Conservation (phyloP, 768 basidiomycete species). For the Calocybe indica region DNA sequence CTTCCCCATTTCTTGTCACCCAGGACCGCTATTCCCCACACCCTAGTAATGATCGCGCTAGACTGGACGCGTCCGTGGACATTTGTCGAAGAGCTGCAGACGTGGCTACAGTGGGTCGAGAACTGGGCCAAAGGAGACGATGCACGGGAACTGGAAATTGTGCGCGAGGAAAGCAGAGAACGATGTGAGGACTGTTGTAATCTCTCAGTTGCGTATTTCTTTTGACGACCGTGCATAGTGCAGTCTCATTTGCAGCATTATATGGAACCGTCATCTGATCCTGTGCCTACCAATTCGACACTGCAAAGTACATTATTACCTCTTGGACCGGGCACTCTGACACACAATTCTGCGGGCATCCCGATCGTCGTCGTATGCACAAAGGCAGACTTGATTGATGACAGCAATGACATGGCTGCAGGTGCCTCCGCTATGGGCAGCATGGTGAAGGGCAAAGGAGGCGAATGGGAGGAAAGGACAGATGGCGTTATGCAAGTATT, state of each 20-base stretch:
- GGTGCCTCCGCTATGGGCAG: constrained; percentile 82
- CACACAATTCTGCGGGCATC: constrained; percentile 80
- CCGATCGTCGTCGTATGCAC: constrained; percentile 89
- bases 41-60: constrained; percentile 76
- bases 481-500: constrained; percentile 96
- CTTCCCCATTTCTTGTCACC: constrained; percentile 79
- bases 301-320: constrained; percentile 71
- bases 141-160: constrained; percentile 66
- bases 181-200: constrained; percentile 49
- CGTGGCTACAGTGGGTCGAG: constrained; percentile 86
- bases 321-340: constrained; percentile 78
- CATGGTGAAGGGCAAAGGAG: constrained; percentile 89
- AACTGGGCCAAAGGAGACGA: constrained; percentile 68
- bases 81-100: constrained; percentile 79
- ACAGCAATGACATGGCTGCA: constrained; percentile 62
- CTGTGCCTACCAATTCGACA: constrained; percentile 54
- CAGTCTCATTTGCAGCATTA: constrained; percentile 90
- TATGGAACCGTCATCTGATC: constrained; percentile 68
- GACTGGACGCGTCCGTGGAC: constrained; percentile 97
- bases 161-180: constrained; percentile 77
- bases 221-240: constrained; percentile 38
- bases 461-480: constrained; percentile 92
- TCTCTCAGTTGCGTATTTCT: not conserved
- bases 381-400: constrained; percentile 91
- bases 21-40: constrained; percentile 57